Evolutionary conservation across 148 eudicot genomes (phyloP).

Genomic region (Rhododendron simsii): DNA sequence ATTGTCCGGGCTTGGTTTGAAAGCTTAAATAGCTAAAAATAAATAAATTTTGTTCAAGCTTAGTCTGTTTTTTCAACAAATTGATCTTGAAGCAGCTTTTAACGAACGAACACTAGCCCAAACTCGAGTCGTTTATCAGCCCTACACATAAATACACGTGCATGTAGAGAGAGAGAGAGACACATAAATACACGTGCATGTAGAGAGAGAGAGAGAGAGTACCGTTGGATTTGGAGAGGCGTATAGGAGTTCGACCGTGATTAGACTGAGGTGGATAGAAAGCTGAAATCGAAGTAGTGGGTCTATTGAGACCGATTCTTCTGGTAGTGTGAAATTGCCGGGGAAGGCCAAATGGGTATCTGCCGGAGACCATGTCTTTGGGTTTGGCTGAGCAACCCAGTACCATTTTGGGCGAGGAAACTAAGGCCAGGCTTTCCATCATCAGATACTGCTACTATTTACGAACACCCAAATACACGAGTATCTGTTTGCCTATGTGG

Average conservation of each 20-base stretch:
- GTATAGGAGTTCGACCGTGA: background rate
- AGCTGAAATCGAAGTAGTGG: constrained; percentile 16
- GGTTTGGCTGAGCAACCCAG: constrained; percentile 28
- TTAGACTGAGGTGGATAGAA: constrained; percentile 16
- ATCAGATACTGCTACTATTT: background rate
- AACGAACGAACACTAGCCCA: background rate
- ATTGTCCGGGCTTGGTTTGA: background rate
- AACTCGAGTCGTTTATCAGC: background rate
- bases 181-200: background rate
- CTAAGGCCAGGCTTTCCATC: constrained; percentile 43
- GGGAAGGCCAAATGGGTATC: constrained; percentile 25
- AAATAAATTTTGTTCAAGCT: too few species aligned
- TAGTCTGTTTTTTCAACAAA: background rate
- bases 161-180: too few species aligned
- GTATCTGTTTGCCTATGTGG: background rate
- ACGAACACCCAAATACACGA: background rate
- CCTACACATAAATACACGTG: background rate
- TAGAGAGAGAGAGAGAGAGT: background rate
- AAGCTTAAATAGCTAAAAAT: background rate
- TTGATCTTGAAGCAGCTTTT: background rate
- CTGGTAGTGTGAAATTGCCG: constrained; percentile 15
- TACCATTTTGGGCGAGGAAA: constrained; percentile 29
- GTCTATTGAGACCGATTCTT: constrained; percentile 13
- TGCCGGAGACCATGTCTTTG: constrained; percentile 4
- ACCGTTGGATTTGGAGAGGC: constrained; percentile 4